Base-by-base conservation (phyloP, 2,329 filamentous ascomycete genomes). In the Shiraia bambusicola region DNA sequence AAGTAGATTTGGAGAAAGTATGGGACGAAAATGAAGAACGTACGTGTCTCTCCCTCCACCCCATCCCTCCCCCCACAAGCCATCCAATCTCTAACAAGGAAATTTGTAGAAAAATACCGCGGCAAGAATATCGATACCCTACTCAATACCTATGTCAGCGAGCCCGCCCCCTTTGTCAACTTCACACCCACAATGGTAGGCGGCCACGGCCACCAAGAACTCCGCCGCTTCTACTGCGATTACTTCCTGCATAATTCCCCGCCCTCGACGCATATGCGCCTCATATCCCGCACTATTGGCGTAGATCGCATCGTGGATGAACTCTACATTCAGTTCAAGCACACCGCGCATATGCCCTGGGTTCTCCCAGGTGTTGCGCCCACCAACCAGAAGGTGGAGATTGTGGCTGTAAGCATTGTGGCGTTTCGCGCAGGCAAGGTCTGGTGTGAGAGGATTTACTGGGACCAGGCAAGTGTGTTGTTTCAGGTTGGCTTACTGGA, bases 271-370 rank as follows among this genome's bases (percentile, higher is more conserved):
- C 71, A 72, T 28, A 71, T 81, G 43, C 75, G 74, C 9, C 71
- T 84, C 2, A 61, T 84, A 3, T 79, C 75, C 2, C 76, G 81
- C 6, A 84, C 81, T 1, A 69, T 79, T 3, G 80, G 80, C 13
- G 69, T 71, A 0, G 79, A 82, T 50, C 74, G 78, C 17, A 69
- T 83, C n/a, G 80, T 82, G 9, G 81, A 84, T 52, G 81, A 84
- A 54, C 66, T 83, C 13, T 74, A 77, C 49, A 58, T 80, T 6
- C 71, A 74, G 0, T 82, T 83, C 57, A 76, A 75, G 40, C 81
- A 84, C 52, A 78, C 77, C 0, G 69, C 73, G 22, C 69, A 74
- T 26, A 72, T 83, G 34, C 73, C 75, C 1, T 83, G 80, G 80
- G 76, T 83, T 46, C 68, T 84, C 1, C 81, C 81, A 0, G 77